These are phyloP conservation scores for Aphanomyces euteiches DNA, from an alignment of 352 stramenopile species.

Conservation along the genomic window DNA sequence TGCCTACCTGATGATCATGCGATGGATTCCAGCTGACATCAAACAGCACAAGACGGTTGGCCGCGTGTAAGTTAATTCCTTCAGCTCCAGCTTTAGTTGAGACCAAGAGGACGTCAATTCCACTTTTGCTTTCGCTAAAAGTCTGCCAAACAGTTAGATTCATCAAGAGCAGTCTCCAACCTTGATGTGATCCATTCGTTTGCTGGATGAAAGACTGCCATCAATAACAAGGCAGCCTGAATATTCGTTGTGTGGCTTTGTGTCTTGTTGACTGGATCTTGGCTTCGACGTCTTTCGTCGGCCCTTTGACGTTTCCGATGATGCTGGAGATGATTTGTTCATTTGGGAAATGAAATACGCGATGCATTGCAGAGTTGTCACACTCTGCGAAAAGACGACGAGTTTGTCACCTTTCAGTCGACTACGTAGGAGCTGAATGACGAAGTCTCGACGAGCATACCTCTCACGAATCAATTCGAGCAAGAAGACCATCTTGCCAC, in stretches of 20 bases:
- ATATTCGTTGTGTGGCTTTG: too few species aligned
- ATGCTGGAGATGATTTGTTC: conserved; percentile 10
- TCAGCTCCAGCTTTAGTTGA: conserved; percentile 79
- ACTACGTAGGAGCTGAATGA: conserved; percentile 2
- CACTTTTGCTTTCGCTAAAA: conserved; percentile 54
- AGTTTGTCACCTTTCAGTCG: conserved; percentile 64
- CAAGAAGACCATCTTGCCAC: conserved; percentile 76
- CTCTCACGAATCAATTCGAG: conserved; percentile 71
- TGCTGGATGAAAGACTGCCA: conserved; percentile 61
- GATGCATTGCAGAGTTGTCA: conserved; percentile 80
- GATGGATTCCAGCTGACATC: conserved; percentile 91
- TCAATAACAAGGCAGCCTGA: conserved; percentile 67
- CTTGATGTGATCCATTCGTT: conserved; percentile 84
- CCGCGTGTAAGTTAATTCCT: conserved; percentile 87
- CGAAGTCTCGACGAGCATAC: conserved; percentile 33
- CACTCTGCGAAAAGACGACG: conserved; percentile 85
- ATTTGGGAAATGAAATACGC: conserved; percentile 54
- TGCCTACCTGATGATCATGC: conserved; percentile 80
- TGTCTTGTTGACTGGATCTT: too few species aligned
- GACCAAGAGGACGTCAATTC: conserved; percentile 68
- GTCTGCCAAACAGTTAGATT: conserved; percentile 34
- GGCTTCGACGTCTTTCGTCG: too few species aligned
- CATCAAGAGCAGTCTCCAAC: conserved; percentile 33
- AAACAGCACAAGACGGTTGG: conserved; percentile 87
- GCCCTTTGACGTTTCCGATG: too few species aligned